Evolutionary conservation across 1,139 yeast genomes (phyloP).

Genomic region (Suhomyces wounanorum): DNA sequence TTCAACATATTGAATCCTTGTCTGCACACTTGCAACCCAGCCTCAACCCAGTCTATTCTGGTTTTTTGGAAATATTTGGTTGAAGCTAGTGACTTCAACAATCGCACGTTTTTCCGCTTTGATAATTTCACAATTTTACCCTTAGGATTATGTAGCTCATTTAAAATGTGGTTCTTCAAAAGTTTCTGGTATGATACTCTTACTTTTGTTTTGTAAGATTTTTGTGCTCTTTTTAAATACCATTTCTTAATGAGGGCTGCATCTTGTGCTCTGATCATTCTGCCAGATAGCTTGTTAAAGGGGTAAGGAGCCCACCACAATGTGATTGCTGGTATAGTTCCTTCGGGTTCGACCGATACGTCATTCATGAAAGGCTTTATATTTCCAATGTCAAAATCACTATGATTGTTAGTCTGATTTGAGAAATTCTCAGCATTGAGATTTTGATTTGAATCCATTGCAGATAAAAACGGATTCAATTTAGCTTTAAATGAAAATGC

Average conservation of each 20-base stretch:
- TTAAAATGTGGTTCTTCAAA: constrained; percentile 70
- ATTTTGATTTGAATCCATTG: neutral
- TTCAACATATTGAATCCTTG: constrained; percentile 96
- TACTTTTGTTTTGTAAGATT: constrained; percentile 68
- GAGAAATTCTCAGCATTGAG: neutral
- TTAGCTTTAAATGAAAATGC: constrained; percentile 57
- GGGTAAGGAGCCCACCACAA: constrained; percentile 86
- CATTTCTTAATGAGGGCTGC: constrained; percentile 81
- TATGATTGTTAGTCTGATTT: constrained; percentile 6
- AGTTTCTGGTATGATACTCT: constrained; percentile 86
- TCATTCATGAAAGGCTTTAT: constrained; percentile 15
- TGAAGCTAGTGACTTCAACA: constrained; percentile 67
- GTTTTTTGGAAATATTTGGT: constrained; percentile 93
- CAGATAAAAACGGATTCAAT: constrained; percentile 46
- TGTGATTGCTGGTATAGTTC: constrained; percentile 59
- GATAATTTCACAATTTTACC: constrained; percentile 34
- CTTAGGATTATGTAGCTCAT: constrained; percentile 57
- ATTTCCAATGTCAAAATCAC: constrained; percentile 16
- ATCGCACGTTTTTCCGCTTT: constrained; percentile 51
- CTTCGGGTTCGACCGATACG: constrained; percentile 28
- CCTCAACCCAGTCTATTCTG: constrained; percentile 96
- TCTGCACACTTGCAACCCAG: constrained; percentile 87
- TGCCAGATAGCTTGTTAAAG: constrained; percentile 72
- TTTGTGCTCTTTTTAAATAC: constrained; percentile 71
- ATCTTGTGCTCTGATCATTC: constrained; percentile 82